Evolutionary conservation across 1,284 basidiomycete species (phyloP).

Genomic region (Termitomyces sp.): DNA sequence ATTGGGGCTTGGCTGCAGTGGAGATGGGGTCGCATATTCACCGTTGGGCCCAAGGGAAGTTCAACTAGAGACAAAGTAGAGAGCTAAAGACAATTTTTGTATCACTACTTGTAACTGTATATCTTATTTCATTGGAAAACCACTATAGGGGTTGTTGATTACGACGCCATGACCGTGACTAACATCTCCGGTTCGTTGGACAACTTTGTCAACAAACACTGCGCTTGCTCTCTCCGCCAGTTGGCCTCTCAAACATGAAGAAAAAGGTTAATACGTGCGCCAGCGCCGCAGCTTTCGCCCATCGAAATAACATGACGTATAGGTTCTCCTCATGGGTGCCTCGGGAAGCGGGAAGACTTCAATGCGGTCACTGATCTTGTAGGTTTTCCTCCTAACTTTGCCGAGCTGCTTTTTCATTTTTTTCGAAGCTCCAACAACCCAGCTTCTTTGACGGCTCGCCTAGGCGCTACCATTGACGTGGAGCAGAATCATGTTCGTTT

Average conservation of each 20-base stretch:
- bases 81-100: background rate
- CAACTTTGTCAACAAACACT: conserved; percentile 13
- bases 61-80: conserved; percentile 29
- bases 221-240: conserved; percentile 9
- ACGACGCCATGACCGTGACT: conserved; percentile 6
- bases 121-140: background rate
- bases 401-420: conserved; percentile 11
- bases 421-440: conserved; percentile 83
- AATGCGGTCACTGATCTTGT: conserved; percentile 99
- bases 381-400: conserved; percentile 29
- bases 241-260: conserved; percentile 39
- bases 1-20: conserved; percentile 94
- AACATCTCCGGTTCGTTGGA: conserved; percentile 8
- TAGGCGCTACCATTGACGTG: conserved; percentile 96
- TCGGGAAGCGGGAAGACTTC: conserved; percentile 91
- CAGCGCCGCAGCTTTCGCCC: conserved; percentile 15
- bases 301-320: conserved; percentile 13
- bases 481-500: conserved; percentile 98
- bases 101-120: conserved; percentile 1
- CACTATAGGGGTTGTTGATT: background rate
- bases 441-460: conserved; percentile 83
- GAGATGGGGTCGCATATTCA: conserved; percentile 79
- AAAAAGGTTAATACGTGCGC: conserved; percentile 38
- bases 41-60: conserved; percentile 75
- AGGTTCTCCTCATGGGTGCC: conserved; percentile 94